Conservation (phyloP, 352 stramenopile genomes). For the Pythium aquatile region DNA sequence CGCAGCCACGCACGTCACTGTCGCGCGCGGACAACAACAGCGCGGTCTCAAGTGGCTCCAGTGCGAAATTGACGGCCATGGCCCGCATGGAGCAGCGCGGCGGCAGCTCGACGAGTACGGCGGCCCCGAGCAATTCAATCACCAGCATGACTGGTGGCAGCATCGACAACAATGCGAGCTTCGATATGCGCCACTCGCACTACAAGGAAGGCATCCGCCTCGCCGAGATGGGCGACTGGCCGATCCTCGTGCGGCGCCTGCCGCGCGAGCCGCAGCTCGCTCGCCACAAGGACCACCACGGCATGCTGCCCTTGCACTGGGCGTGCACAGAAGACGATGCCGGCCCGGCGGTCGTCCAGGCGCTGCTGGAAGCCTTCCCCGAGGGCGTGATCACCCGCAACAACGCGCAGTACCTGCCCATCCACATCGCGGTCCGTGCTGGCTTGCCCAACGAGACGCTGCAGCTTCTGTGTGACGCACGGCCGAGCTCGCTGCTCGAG, state of each 20-base stretch:
- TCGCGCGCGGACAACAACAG: slow-evolving; percentile 14
- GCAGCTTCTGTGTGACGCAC: slow-evolving; percentile 55
- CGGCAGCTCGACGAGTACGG: slow-evolving; percentile 1
- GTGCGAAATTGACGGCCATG: slow-evolving; percentile 25
- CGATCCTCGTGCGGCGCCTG: slow-evolving; percentile 57
- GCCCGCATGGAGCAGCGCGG: slow-evolving; percentile 26
- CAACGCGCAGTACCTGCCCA: slow-evolving; percentile 77
- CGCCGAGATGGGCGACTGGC: slow-evolving; percentile 81
- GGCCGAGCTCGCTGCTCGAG: slow-evolving; percentile 65
- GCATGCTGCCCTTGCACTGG: slow-evolving; percentile 84
- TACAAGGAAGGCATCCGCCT: slow-evolving; percentile 82
- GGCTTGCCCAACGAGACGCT: slow-evolving; percentile 50
- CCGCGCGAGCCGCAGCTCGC: slow-evolving; percentile 61
- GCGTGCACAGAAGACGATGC: slow-evolving; percentile 80
- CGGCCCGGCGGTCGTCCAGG: slow-evolving; percentile 50
- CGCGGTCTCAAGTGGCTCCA: background rate
- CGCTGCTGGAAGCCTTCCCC: slow-evolving; percentile 69
- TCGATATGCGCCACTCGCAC: slow-evolving; percentile 36
- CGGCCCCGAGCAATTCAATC: background rate
- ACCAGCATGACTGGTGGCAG: slow-evolving; percentile 6
- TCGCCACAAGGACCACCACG: slow-evolving; percentile 77
- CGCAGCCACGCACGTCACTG: slow-evolving; percentile 11
- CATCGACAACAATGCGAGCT: slow-evolving; percentile 7
- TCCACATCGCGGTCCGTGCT: slow-evolving; percentile 82
- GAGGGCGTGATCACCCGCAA: slow-evolving; percentile 78